These are phyloP conservation scores for Fusarium sp. DNA, from an alignment of 2,329 filamentous ascomycete species.

Conservation along the genomic window DNA sequence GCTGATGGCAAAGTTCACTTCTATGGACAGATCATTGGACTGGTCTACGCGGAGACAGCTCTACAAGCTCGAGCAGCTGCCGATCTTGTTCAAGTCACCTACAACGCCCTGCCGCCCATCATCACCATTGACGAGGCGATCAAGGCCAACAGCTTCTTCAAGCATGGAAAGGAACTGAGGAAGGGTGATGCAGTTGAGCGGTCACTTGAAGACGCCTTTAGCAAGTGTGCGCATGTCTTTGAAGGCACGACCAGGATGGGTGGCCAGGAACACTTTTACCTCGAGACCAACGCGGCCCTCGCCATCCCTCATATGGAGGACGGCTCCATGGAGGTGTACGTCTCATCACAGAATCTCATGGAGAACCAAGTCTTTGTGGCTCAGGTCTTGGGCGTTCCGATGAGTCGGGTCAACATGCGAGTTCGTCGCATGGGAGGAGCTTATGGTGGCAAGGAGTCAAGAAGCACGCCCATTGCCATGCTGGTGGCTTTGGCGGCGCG, in stretches of 20 bases:
- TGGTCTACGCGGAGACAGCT: slow-evolving; percentile 7
- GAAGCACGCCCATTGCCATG: slow-evolving; percentile 81
- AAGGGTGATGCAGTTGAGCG: slow-evolving; percentile 69
- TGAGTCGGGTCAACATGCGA: slow-evolving; percentile 85
- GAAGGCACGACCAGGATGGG: slow-evolving; percentile 83
- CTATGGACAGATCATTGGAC: slow-evolving; percentile 5
- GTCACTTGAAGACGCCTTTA: slow-evolving; percentile 71
- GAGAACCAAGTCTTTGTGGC: slow-evolving; percentile 86
- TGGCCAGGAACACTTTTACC: slow-evolving; percentile 92
- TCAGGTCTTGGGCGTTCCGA: slow-evolving; percentile 79
- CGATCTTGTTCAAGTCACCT: slow-evolving; percentile 1
- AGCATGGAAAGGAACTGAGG: slow-evolving; percentile 81
- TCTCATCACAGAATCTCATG: slow-evolving; percentile 86
- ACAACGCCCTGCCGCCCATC: slow-evolving; percentile 67
- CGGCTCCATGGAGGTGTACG: slow-evolving; percentile 89
- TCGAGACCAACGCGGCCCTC: slow-evolving; percentile 85
- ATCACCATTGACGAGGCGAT: slow-evolving; percentile 93
- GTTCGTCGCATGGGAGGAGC: slow-evolving; percentile 90
- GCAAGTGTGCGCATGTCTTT: slow-evolving; percentile 79
- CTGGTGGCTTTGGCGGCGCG: slow-evolving; percentile 84
- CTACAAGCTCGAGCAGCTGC: slow-evolving; percentile 11
- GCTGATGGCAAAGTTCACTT: slow-evolving; percentile 6
- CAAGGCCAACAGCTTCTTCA: slow-evolving; percentile 82
- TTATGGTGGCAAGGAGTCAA: slow-evolving; percentile 89
- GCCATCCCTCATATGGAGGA: slow-evolving; percentile 86